These are phyloP conservation scores for Clavispora asparagi DNA, from an alignment of 805 yeast species.

Conservation along the genomic window DNA sequence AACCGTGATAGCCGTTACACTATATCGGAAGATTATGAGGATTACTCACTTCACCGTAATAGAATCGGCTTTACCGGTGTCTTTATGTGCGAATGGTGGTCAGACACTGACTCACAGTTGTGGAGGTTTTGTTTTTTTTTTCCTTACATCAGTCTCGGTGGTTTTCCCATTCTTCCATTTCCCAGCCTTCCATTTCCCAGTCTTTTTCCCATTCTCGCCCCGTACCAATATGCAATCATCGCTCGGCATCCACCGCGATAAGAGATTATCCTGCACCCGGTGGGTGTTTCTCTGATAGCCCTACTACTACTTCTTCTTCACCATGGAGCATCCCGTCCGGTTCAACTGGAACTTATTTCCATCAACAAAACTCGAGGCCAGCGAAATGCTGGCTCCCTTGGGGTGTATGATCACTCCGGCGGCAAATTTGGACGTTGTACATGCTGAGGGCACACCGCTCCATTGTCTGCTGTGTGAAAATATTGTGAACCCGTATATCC, in stretches of 20 bases:
- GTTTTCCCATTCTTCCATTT: no score
- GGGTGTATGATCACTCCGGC: conserved; percentile 35
- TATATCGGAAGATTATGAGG: conserved; percentile 47
- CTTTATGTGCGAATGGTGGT: no score
- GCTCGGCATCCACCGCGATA: background rate
- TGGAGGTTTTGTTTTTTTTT: no score
- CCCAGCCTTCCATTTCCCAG: no score
- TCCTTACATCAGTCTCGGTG: no score
- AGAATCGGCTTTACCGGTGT: no score
- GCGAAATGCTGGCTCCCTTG: conserved; percentile 27
- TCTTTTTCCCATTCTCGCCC: no score
- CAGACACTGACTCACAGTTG: no score
- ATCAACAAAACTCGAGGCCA: conserved; percentile 31
- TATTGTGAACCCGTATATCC: conserved; percentile 24
- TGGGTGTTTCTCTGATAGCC: background rate
- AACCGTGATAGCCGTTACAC: conserved; percentile 79
- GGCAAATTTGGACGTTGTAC: background rate
- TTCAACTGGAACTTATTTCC: conserved; percentile 67
- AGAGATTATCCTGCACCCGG: background rate
- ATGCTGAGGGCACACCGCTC: conserved; percentile 9
- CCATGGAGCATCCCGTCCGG: conserved; percentile 17
- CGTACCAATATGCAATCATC: no score
- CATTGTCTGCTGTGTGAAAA: conserved; percentile 24
- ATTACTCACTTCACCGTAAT: no score
- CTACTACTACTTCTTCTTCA: background rate